These are phyloP conservation scores for Xylaria digitata DNA, from an alignment of 2,329 filamentous ascomycete genomes.

Conservation along the genomic window DNA sequence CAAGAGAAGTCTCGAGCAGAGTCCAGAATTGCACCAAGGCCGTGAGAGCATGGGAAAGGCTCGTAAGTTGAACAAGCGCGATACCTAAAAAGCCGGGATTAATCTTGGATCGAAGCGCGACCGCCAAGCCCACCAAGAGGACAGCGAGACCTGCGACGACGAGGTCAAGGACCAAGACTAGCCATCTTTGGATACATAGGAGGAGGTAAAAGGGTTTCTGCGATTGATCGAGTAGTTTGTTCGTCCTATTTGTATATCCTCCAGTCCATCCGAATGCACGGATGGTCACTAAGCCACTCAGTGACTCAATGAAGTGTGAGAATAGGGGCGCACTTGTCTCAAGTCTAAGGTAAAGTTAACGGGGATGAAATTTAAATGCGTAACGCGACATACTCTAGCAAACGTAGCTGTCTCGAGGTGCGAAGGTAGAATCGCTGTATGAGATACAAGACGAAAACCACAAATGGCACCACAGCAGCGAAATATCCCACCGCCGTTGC, in stretches of 20 bases:
- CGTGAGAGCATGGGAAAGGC: slow-evolving; percentile 38
- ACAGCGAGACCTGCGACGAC: slow-evolving; percentile 32
- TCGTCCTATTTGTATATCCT: slow-evolving; percentile 16
- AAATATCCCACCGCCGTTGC: slow-evolving; percentile 23
- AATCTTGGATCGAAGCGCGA: slow-evolving; percentile 31
- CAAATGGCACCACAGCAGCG: slow-evolving; percentile 17
- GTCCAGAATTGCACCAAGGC: slow-evolving; percentile 43
- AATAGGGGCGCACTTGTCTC: slow-evolving; percentile 29
- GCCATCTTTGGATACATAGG: slow-evolving; percentile 36
- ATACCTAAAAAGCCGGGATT: slow-evolving; percentile 35
- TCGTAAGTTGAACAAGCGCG: slow-evolving; percentile 41
- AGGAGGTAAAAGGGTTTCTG: slow-evolving; percentile 35
- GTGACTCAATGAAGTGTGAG: slow-evolving; percentile 33
- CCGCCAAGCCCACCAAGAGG: slow-evolving; percentile 44
- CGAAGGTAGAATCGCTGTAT: slow-evolving; percentile 31
- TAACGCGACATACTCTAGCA: slow-evolving; percentile 23
- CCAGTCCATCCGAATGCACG: slow-evolving; percentile 33
- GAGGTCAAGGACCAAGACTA: slow-evolving; percentile 35
- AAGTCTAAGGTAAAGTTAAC: slow-evolving; percentile 11
- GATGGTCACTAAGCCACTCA: slow-evolving; percentile 27
- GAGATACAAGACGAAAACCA: slow-evolving; percentile 26
- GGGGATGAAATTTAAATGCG: not conserved
- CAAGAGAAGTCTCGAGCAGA: slow-evolving; percentile 44
- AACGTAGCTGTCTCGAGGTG: slow-evolving; percentile 31
- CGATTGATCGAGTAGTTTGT: slow-evolving; percentile 25